These are phyloP conservation scores for Coemansia sp. DNA, from an alignment of 192 early-diverging fungal genomes.

Conservation along the genomic window DNA sequence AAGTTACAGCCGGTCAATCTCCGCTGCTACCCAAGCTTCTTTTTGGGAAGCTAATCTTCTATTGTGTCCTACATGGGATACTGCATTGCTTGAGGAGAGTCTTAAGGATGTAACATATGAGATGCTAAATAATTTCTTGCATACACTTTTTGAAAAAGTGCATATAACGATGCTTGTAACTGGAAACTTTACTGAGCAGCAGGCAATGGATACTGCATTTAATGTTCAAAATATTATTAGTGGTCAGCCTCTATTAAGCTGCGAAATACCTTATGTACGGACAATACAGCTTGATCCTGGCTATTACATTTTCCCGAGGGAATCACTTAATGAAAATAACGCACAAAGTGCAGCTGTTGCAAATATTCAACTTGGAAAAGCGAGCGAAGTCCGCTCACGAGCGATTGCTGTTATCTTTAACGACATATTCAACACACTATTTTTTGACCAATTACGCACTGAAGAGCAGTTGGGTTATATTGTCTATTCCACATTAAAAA, in stretches of 20 bases:
- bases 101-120: constrained; percentile 70
- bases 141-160: constrained; percentile 62
- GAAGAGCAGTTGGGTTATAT: constrained; percentile 78
- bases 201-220: constrained; percentile 59
- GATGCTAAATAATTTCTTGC: constrained; percentile 69
- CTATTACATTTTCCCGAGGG: constrained; percentile 13
- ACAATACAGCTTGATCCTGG: constrained; percentile 20
- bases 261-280: neutral
- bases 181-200: constrained; percentile 69
- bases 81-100: constrained; percentile 40
- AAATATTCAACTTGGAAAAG: constrained; percentile 72
- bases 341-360: constrained; percentile 77
- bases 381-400: constrained; percentile 57
- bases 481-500: neutral
- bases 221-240: constrained; percentile 58
- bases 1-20: too few species aligned
- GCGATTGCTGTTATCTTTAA: constrained; percentile 62
- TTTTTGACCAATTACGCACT: constrained; percentile 85
- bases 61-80: too few species aligned
- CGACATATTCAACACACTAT: constrained; percentile 75
- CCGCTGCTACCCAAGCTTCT: too few species aligned
- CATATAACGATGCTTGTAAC: constrained; percentile 72
- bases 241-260: constrained; percentile 54
- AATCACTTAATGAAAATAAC: constrained; percentile 24
- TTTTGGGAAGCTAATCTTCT: too few species aligned